These are phyloP conservation scores for Citrus reticulata DNA, from an alignment of 345 rosid species.

Conservation along the genomic window DNA sequence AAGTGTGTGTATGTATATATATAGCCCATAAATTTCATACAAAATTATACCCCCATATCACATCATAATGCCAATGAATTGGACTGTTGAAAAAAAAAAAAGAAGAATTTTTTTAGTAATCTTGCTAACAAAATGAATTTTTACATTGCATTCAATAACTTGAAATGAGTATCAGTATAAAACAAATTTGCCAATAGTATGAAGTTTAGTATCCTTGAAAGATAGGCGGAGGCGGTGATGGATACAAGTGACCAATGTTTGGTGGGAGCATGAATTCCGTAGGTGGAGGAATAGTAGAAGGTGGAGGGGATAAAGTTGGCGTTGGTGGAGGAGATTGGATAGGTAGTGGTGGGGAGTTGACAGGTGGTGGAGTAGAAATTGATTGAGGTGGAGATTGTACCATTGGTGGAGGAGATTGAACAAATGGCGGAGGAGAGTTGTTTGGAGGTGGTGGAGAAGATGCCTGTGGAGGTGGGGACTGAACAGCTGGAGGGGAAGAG, in stretches of 20 bases:
- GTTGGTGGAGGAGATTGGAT: not conserved
- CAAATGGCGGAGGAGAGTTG: constrained; percentile 20
- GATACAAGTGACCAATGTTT: constrained; percentile 53
- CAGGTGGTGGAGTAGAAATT: constrained; percentile 20
- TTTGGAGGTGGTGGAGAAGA: constrained; percentile 15
- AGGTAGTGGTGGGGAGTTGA: constrained; percentile 7
- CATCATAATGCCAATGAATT: not conserved
- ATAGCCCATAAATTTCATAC: not conserved
- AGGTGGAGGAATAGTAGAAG: constrained; percentile 23
- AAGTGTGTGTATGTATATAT: too few relatives aligned
- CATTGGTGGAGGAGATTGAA: constrained; percentile 15
- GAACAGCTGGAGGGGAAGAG: constrained; percentile 16
- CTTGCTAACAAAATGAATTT: not conserved
- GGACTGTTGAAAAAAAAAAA: not conserved
- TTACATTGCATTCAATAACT: not conserved
- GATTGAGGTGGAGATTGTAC: constrained; percentile 24
- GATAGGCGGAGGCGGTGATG: constrained; percentile 83
- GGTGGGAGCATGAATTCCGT: constrained; percentile 46
- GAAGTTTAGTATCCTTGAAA: constrained; percentile 58
- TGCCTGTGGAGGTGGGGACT: constrained; percentile 27
- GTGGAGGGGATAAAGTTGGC: not conserved
- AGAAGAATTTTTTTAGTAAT: too few relatives aligned
- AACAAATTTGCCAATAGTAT: not conserved
- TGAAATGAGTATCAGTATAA: too few relatives aligned
- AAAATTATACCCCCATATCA: not conserved